phyloP scores from a whole-genome alignment of 192 early-diverging fungal genomes.

The Mortierella claussenii region DNA sequence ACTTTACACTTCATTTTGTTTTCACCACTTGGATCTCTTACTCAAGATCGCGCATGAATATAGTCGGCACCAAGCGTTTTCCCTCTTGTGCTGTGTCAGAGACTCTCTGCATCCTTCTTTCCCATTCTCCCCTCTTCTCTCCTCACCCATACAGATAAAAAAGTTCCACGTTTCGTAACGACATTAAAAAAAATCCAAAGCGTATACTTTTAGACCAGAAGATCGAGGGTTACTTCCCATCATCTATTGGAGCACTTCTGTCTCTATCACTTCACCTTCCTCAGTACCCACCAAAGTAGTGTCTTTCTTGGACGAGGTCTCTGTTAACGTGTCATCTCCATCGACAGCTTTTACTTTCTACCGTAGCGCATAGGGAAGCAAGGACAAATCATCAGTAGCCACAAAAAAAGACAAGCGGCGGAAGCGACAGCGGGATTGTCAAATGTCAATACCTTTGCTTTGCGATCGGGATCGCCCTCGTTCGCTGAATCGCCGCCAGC shows the following conservation, averaged over 20 bases:
- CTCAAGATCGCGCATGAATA: not conserved
- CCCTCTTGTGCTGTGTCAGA: slow-evolving; percentile 5
- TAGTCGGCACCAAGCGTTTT: slow-evolving; percentile 5
- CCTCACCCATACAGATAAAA: not conserved
- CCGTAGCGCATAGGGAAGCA: not conserved
- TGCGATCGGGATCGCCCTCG: slow-evolving; percentile 12
- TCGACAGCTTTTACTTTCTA: slow-evolving; percentile 12
- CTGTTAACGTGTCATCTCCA: not conserved
- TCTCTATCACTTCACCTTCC: slow-evolving; percentile 21
- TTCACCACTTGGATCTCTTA: not conserved
- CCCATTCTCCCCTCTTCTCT: slow-evolving; percentile 7
- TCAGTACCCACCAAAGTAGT: slow-evolving; percentile 1
- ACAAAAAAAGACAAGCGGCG: not conserved
- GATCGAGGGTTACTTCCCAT: not conserved
- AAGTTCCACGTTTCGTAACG: slow-evolving; percentile 11
- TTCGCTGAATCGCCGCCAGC: not conserved
- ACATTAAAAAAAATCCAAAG: slow-evolving; percentile 3
- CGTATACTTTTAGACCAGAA: slow-evolving; percentile 4
- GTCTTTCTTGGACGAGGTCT: not conserved
- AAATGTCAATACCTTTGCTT: slow-evolving; percentile 19
- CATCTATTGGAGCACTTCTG: not conserved
- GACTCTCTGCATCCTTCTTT: too few species aligned
- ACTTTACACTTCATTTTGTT: not conserved
- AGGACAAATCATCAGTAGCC: not conserved
- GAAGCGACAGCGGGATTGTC: too few species aligned